Evolutionary conservation across 345 rosid genomes (phyloP), one percentile per base, ranked within the genome.

Genomic region (Brassica juncea): DNA sequence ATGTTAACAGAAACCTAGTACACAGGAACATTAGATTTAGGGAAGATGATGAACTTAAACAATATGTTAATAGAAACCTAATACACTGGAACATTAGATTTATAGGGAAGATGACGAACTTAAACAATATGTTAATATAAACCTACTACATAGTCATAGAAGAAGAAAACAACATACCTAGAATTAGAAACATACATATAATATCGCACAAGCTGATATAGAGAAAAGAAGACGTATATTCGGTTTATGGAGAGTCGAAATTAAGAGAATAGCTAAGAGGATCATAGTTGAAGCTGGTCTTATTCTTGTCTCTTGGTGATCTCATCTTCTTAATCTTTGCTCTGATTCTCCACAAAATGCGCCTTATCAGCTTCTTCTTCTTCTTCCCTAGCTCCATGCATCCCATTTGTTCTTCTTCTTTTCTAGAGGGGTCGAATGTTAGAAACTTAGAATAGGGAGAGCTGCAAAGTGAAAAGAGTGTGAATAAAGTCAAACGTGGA

Each of bases 231-330:
- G 47, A 78, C 47, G 63, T 69, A 15, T 54, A 1, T 10, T 25
- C 6, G 15, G 65, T 60, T 65, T 59, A 80, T 19, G 86, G 89
- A 87, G 89, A 84, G 79, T 92, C 94, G 68, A 92, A 92, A 87
- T 92, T 92, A 80, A 92, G 97, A 81, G 93, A 87, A 71, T 92
- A 92, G 55, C 92, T 92, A n/a, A 87, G 84, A 23, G 93, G 87
- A 70, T 92, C 95, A 16, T 88, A 90, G 70, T 88, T 87, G 80
- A 87, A 92, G 78, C 88, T 88, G 73, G 84, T 82, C 52, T 81
- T 85, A 23, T 82, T 79, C 83, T 82, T 82, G 63, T 78, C 10
- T 58, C 73, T 66, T 21, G 55, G 60, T 60, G 82, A 37, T 32
- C 70, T 79, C 73, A 73, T 70, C 12, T 54, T 85, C 84, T 61